phyloP scores from a whole-genome alignment of 257 asterid species.

The Rhazya stricta region DNA sequence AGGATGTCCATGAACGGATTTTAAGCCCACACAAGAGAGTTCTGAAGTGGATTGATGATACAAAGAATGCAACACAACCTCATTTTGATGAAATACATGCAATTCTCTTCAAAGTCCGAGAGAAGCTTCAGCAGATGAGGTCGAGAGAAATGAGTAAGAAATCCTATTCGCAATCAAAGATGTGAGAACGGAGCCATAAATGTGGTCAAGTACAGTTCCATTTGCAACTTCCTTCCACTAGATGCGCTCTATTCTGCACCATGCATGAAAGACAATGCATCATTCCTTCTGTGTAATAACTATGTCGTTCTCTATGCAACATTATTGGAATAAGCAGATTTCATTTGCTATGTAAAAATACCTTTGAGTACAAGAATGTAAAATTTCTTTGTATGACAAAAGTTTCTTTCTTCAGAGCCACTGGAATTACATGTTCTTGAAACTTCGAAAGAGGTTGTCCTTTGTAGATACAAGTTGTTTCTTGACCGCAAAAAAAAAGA shows the following conservation, averaged over 20 bases:
- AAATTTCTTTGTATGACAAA: neutral
- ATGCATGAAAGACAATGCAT: neutral
- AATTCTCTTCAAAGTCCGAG: conserved; percentile 29
- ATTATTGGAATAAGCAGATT: neutral
- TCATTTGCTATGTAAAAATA: neutral
- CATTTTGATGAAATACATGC: conserved; percentile 67
- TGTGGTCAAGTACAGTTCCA: neutral
- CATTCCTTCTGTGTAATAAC: too few species aligned
- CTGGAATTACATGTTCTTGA: neutral
- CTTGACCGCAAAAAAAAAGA: too few species aligned
- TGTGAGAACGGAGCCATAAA: neutral
- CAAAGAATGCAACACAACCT: conserved; percentile 62
- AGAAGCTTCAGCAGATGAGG: conserved; percentile 35
- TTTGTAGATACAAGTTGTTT: too few species aligned
- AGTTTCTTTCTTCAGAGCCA: neutral
- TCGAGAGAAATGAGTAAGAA: neutral
- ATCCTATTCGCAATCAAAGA: neutral
- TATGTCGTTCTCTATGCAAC: too few species aligned
- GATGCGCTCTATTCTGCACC: neutral
- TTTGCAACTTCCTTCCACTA: neutral
- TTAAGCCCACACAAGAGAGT: conserved; percentile 58
- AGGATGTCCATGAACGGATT: conserved; percentile 42
- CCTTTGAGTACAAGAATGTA: neutral
- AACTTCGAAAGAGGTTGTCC: too few species aligned
- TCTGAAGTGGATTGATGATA: conserved; percentile 66